Conservation (phyloP, 2,329 filamentous ascomycete genomes). For the Penicillium sp. region DNA sequence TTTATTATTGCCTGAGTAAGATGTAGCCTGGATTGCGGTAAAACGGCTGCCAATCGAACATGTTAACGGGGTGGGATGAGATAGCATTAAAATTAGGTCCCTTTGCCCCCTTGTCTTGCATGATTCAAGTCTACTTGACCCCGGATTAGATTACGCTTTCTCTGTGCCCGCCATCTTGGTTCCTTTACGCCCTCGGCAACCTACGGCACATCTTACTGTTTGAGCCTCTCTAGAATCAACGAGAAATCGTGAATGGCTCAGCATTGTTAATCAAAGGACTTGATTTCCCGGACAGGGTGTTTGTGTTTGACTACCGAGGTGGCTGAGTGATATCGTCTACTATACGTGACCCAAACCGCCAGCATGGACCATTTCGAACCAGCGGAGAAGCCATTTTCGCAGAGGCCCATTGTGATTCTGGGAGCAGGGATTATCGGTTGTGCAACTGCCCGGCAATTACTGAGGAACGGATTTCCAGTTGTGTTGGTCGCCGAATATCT, state of each 20-base stretch:
- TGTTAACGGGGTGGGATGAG: background rate
- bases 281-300: background rate
- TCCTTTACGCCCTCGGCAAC: no score
- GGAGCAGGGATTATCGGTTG: constrained; percentile 46
- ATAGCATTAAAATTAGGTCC: background rate
- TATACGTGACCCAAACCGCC: background rate
- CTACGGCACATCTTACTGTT: no score
- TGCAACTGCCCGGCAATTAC: constrained; percentile 37
- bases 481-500: constrained; percentile 40
- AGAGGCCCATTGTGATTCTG: constrained; percentile 38
- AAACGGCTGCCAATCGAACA: background rate
- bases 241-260: no score
- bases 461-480: constrained; percentile 38
- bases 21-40: constrained; percentile 1
- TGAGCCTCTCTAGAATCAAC: no score
- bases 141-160: background rate
- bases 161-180: background rate
- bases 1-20: constrained; percentile 12
- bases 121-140: background rate
- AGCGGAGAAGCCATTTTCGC: constrained; percentile 30
- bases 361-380: constrained; percentile 30
- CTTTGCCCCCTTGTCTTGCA: background rate
- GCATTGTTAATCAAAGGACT: background rate
- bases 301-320: background rate
- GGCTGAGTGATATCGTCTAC: background rate